Evolutionary conservation across 2,329 filamentous ascomycete genomes (phyloP).

Genomic region (Myriosclerotinia curreyana): DNA sequence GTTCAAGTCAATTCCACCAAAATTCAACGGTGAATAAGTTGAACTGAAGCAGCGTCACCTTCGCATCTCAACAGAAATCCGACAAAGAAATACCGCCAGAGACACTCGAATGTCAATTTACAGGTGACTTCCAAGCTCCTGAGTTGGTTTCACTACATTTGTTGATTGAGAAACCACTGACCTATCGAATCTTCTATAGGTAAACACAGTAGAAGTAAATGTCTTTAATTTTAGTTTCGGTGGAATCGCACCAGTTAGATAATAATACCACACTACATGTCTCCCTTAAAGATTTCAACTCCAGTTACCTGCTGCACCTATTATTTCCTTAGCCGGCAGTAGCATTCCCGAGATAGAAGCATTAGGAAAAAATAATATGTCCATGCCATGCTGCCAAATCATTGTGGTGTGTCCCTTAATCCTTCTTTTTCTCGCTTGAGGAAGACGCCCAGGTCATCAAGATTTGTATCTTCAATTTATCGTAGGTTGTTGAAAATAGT

Average conservation of each 20-base stretch:
- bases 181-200: neutral
- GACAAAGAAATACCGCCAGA: neutral
- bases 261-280: constrained; percentile 14
- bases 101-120: neutral
- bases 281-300: neutral
- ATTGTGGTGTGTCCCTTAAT: neutral
- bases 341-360: constrained; percentile 16
- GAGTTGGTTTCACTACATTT: neutral
- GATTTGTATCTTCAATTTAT: constrained; percentile 1
- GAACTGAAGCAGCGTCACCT: neutral
- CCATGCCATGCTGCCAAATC: constrained; percentile 12
- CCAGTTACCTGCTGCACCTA: constrained; percentile 11
- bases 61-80: neutral
- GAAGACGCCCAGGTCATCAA: neutral
- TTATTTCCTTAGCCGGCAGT: neutral
- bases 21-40: neutral
- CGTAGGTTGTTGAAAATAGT: neutral
- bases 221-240: constrained; percentile 15
- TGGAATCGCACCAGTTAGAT: constrained; percentile 7
- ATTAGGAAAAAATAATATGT: neutral
- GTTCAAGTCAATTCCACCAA: no score
- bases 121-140: neutral
- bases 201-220: constrained; percentile 1
- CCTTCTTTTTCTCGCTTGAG: constrained; percentile 8
- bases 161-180: neutral